Evolutionary conservation across 1,139 yeast species (phyloP).

Genomic region (Yamadazyma diospyri): DNA sequence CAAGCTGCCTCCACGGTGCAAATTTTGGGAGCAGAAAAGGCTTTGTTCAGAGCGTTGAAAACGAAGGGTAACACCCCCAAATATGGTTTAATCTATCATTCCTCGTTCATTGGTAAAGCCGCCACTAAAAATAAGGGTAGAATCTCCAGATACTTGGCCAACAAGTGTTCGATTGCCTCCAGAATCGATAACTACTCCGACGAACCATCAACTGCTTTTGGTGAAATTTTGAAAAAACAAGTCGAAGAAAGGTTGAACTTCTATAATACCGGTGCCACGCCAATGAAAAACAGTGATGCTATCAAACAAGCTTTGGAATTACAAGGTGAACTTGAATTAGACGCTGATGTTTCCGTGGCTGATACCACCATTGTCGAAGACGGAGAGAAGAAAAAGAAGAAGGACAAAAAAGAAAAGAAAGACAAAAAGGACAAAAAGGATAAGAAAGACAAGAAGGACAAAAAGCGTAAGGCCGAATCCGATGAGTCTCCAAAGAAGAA

Average conservation of each 20-base stretch:
- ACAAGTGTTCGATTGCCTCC: constrained; percentile 97
- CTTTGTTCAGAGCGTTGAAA: constrained; percentile 95
- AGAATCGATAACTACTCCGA: constrained; percentile 96
- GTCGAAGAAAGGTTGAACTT: constrained; percentile 96
- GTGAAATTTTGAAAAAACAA: constrained; percentile 87
- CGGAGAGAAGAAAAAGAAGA: constrained; percentile 38
- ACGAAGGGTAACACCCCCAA: constrained; percentile 99
- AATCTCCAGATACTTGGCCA: constrained; percentile 96
- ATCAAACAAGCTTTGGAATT: constrained; percentile 85
- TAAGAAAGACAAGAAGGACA: constrained; percentile 49
- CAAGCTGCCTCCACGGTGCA: constrained; percentile 99
- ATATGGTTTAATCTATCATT: constrained; percentile 95
- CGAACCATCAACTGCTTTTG: constrained; percentile 83
- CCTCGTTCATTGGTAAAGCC: constrained; percentile 96
- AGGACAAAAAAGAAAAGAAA: constrained; percentile 49
- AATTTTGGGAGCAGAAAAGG: constrained; percentile 99
- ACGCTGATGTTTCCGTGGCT: constrained; percentile 12
- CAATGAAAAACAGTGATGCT: constrained; percentile 95
- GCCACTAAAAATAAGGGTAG: constrained; percentile 98
- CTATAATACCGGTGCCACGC: constrained; percentile 94
- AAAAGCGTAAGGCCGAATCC: constrained; percentile 52
- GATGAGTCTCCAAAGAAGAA: constrained; percentile 42
- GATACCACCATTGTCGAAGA: constrained; percentile 20
- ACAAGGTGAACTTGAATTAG: constrained; percentile 42
- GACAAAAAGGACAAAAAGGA: constrained; percentile 50